Evolutionary conservation across 345 rosid genomes (phyloP).

Genomic region (Trapa bicornis): DNA sequence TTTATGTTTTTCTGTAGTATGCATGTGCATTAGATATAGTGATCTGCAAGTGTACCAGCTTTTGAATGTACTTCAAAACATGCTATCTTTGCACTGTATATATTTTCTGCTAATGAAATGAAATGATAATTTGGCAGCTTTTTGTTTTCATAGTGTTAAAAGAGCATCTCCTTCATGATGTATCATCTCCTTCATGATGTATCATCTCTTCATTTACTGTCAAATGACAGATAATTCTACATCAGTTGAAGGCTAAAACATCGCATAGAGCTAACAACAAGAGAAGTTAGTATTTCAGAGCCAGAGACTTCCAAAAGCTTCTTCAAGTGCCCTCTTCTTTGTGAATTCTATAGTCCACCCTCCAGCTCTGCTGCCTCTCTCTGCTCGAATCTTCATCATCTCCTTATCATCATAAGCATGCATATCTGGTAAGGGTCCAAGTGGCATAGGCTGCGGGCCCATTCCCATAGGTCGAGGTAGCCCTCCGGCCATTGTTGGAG

Average conservation of each 20-base stretch:
- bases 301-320: constrained; percentile 88
- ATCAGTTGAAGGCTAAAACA: neutral
- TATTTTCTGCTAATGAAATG: too few species aligned
- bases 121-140: too few species aligned
- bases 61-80: too few species aligned
- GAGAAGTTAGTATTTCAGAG: constrained; percentile 21
- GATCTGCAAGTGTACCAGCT: too few species aligned
- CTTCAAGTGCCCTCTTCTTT: constrained; percentile 82
- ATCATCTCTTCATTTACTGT: neutral
- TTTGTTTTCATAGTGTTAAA: neutral
- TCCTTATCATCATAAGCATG: constrained; percentile 72
- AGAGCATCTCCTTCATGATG: neutral
- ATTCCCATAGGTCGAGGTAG: constrained; percentile 74
- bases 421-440: constrained; percentile 36
- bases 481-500: constrained; percentile 52
- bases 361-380: constrained; percentile 70
- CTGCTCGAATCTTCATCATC: constrained; percentile 53
- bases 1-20: too few species aligned
- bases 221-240: neutral
- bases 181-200: neutral
- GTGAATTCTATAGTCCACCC: constrained; percentile 80
- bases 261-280: neutral
- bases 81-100: too few species aligned
- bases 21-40: too few species aligned
- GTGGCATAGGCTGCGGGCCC: constrained; percentile 68